Evolutionary conservation across 73 alveolate species (phyloP), one percentile per base, ranked within the genome.

Genomic region (Blepharisma japonicum): DNA sequence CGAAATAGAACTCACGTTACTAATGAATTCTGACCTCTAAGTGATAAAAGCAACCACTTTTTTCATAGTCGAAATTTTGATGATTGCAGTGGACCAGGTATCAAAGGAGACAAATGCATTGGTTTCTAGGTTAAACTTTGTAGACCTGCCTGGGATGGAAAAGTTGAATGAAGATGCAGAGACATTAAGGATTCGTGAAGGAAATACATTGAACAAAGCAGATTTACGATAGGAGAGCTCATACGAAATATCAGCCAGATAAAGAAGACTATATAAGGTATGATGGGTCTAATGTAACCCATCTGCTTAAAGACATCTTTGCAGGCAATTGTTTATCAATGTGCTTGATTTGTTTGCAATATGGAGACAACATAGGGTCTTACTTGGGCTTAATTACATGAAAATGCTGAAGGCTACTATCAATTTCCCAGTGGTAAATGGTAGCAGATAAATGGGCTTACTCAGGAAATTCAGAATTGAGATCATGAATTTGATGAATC

Each of bases 71-170:
- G 99, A 96, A 79, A 71, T 96, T 20, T 81, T 96, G 48, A 90
- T 94, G 77, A 87, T 89, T 21, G 85, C 95, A 54, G 95, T 89
- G 20, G 91, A 85, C 68, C 89, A 86, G 49, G 95, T 90, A 0
- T 80, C 95, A 49, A 86, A 85, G 39, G 99, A 96, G 72, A 91
- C 92, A 39, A 89, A 89, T 68, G 95, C 92, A 20, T 72, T 93
- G 49, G 81, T 94, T 74, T 86, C 98, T 0, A 88, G 91, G 81
- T 56, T 96, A 49, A 83, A 90, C 86, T 86, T 96, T 67, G 83
- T 96, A 66, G 99, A 95, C 83, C 84, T 93, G 67, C 98, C 99
- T 47, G 98, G 98, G 21, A 91, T 98, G 76, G 99, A 97, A 81
- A 92, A 94, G 27, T 68, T 97, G 71, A 92, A 93, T 0, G 99